phyloP scores from a whole-genome alignment of 2,329 filamentous ascomycete species.

The Aspergillus carbonarius region DNA sequence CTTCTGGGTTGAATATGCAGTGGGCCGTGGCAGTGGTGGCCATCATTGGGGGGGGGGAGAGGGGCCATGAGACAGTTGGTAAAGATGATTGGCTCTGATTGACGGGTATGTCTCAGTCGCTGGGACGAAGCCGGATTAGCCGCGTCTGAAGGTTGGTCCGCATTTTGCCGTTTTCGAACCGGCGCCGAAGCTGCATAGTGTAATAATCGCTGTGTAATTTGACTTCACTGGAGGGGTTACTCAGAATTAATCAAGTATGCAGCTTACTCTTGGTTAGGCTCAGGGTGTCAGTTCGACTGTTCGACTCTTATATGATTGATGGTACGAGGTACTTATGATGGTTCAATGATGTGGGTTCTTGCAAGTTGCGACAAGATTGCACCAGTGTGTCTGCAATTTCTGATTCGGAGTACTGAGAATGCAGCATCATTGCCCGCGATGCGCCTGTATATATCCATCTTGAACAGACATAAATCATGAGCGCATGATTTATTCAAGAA shows the following conservation, averaged over 20 bases:
- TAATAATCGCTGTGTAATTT: not conserved
- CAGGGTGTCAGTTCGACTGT: too few species aligned
- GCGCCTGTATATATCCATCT: too few species aligned
- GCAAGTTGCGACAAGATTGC: not conserved
- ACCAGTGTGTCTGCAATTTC: too few species aligned
- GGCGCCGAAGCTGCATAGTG: not conserved
- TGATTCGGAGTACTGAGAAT: not conserved
- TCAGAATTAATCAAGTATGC: not conserved
- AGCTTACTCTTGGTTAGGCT: not conserved
- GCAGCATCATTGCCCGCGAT: not conserved
- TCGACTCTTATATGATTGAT: not conserved
- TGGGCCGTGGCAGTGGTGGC: not conserved
- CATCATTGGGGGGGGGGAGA: not conserved
- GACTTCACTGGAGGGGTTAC: not conserved
- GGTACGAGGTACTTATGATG: not conserved
- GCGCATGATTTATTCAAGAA: too few species aligned
- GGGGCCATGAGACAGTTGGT: not conserved
- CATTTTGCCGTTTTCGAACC: not conserved
- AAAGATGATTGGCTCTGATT: not conserved
- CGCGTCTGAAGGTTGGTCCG: not conserved
- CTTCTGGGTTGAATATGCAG: not conserved
- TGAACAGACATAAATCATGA: too few species aligned
- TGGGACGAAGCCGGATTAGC: not conserved
- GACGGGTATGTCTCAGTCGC: not conserved
- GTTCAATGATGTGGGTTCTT: too few species aligned